Evolutionary conservation across 495 filamentous ascomycete genomes (phyloP), one percentile per base, ranked within the genome.

Genomic region (Lasiosphaeria hispida): DNA sequence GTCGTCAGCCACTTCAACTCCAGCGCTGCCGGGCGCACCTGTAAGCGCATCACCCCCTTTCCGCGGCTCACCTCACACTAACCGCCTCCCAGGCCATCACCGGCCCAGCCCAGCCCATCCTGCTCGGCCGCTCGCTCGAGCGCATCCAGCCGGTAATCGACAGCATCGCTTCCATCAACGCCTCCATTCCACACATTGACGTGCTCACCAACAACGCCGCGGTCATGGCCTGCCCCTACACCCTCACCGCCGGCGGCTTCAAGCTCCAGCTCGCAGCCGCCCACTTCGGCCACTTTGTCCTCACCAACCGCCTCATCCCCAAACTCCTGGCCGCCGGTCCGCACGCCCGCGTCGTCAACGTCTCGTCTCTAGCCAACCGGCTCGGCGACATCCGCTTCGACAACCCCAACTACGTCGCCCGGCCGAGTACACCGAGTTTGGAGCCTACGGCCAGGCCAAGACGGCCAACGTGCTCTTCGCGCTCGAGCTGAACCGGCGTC

Each of bases 201-300:
- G 80, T 87, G 23, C 63, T 89, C 3, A 82, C 89, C 67, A 86
- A 89, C 72, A 89, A 87, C 65, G 85, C 87, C 10, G 87, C 81
- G 5, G 77, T 88, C 52, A 88, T 89, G 86, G 76, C 68, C 5
- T 61, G 68, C 6, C 75, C 76, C 15, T 65, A 76, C 35, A 48
- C 65, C 23, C 71, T 72, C 1, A 83, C 75, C 6, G 62, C 63
- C 8, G 77, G 83, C 52, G 75, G 74, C 7, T 66, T 78, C 56
- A 86, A 88, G 63, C 68, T 75, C 39, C 85, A 87, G 59, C 73
- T 89, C 13, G 83, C 74, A 8, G 74, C 77, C 40, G 84, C 83
- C 65, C 79, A 86, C 61, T 69, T 84, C 7, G 82, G 81, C 10
- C 84, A 86, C 60, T 85, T 84, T 53, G 63, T 86, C 13, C 68